Conservation (phyloP, 78 protist species). For the slime mould (Dictyostelium discoideum) region DNA sequence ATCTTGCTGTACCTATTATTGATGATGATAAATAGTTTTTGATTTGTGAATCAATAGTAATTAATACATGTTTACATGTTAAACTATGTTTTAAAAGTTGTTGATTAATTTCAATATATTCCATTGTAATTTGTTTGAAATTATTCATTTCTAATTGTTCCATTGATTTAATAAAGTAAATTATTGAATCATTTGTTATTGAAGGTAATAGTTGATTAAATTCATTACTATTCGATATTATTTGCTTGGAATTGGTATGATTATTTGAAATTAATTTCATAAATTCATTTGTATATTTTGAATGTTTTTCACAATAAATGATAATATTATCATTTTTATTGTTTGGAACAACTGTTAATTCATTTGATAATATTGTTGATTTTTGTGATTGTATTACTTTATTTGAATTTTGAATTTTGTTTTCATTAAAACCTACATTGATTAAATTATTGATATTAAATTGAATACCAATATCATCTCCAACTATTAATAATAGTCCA, state of each 20-base stretch:
- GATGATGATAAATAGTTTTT: neutral
- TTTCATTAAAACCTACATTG: neutral
- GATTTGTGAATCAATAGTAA: neutral
- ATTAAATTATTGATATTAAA: neutral
- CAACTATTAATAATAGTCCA: neutral
- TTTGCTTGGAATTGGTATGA: neutral
- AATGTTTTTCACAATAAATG: neutral
- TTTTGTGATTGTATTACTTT: neutral
- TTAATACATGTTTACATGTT: neutral
- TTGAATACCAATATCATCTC: neutral
- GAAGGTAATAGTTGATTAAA: neutral
- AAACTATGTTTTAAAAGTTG: neutral
- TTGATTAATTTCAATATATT: constrained; percentile 40
- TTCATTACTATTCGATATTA: neutral
- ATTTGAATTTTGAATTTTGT: neutral
- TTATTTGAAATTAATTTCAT: neutral
- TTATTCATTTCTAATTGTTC: neutral
- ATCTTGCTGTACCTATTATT: neutral
- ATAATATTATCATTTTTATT: neutral
- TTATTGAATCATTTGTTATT: neutral
- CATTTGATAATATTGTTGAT: neutral
- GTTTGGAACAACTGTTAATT: neutral
- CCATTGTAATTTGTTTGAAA: neutral
- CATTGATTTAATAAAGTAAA: neutral
- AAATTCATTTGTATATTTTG: neutral